phyloP scores from a whole-genome alignment of 192 early-diverging fungal genomes.

The Pilobolus umbonatus region DNA sequence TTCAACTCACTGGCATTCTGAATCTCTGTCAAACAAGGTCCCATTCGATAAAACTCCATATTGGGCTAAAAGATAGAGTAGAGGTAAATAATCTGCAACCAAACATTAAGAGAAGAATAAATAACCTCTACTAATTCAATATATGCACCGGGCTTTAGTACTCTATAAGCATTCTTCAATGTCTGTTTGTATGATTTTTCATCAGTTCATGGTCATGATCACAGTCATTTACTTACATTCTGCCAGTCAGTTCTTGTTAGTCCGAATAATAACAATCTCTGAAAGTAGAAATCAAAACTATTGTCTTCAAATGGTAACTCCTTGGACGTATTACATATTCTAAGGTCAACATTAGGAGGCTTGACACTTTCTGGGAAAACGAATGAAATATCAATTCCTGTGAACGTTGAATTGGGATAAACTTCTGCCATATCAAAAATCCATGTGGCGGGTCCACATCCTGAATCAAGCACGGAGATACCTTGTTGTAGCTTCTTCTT shows the following conservation, averaged over 20 bases:
- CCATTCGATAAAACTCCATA: no score
- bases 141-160: constrained; percentile 30
- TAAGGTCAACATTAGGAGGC: constrained; percentile 20
- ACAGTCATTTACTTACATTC: no score
- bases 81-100: no score
- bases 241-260: no score
- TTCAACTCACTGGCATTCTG: no score
- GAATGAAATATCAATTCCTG: constrained; percentile 42
- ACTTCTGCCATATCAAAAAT: constrained; percentile 45
- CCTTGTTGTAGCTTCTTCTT: neutral
- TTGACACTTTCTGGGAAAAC: constrained; percentile 31
- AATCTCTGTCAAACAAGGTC: no score
- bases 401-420: constrained; percentile 39
- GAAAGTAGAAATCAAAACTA: constrained; percentile 30
- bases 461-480: constrained; percentile 26
- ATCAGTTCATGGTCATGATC: no score
- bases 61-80: no score
- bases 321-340: constrained; percentile 12
- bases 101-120: no score
- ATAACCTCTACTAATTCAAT: constrained; percentile 23
- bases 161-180: constrained; percentile 20
- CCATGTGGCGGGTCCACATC: constrained; percentile 34
- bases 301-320: constrained; percentile 31
- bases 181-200: neutral
- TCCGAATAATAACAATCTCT: constrained; percentile 15